Evolutionary conservation across 208 protist genomes (phyloP).

Genomic region (Leptomonas pyrrhocoris): DNA sequence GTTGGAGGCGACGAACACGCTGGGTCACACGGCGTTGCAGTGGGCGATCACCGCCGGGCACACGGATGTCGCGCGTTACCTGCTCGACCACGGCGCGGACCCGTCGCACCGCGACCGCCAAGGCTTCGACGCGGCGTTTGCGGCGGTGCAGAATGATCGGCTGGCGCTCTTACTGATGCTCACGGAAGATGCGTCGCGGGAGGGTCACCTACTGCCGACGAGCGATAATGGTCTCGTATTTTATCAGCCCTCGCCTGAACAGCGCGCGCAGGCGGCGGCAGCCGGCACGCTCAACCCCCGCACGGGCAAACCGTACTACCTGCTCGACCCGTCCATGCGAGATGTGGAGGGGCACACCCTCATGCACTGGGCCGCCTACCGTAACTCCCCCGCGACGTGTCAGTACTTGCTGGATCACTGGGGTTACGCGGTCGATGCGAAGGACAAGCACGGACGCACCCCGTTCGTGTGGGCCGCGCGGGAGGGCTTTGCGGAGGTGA

Average conservation of each 20-base stretch:
- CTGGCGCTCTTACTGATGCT: constrained; percentile 66
- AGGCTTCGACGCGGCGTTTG: constrained; percentile 65
- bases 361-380: constrained; percentile 83
- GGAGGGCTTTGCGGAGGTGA: constrained; percentile 69
- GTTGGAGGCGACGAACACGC: constrained; percentile 40
- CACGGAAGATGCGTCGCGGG: constrained; percentile 40
- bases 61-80: constrained; percentile 52
- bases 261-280: constrained; percentile 19
- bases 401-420: constrained; percentile 81
- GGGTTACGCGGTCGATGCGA: constrained; percentile 44
- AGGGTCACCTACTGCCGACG: constrained; percentile 24
- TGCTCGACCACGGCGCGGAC: constrained; percentile 77
- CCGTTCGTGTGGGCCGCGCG: constrained; percentile 81
- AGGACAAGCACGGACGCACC: constrained; percentile 64
- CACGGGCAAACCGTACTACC: constrained; percentile 38
- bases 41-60: constrained; percentile 58
- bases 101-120: constrained; percentile 50
- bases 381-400: constrained; percentile 53
- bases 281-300: constrained; percentile 21
- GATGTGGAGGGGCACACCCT: constrained; percentile 71
- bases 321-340: constrained; percentile 45
- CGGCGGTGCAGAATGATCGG: constrained; percentile 56
- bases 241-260: constrained; percentile 23
- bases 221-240: constrained; percentile 26
- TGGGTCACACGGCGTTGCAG: constrained; percentile 72